These are phyloP conservation scores for Saccharomyces kudriavzevii DNA, from an alignment of 805 yeast genomes.

Conservation along the genomic window DNA sequence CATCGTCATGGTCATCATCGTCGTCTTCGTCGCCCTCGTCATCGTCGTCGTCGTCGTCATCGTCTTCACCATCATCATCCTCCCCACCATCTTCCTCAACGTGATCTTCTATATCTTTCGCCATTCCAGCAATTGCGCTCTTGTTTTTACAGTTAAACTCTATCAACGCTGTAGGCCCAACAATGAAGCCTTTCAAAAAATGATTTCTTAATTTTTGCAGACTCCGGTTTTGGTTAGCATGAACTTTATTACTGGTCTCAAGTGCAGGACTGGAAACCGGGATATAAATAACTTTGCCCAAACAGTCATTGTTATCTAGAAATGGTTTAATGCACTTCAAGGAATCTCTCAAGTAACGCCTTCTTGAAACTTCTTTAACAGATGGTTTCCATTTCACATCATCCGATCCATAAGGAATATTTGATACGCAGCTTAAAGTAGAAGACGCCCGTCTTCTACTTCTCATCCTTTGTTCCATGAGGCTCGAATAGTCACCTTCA, in stretches of 20 bases:
- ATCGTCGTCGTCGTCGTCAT: not conserved
- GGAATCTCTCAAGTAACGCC: conserved; percentile 43
- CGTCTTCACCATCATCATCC: not conserved
- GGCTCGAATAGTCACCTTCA: not conserved
- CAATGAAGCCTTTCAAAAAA: conserved; percentile 20
- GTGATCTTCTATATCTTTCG: not conserved
- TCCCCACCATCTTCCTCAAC: not conserved
- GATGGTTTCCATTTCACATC: conserved; percentile 45
- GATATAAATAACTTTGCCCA: conserved; percentile 38
- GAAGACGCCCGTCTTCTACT: conserved; percentile 16
- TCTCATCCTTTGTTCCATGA: not conserved
- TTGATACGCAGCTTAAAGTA: conserved; percentile 18
- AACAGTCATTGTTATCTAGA: conserved; percentile 46
- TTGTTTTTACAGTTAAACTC: conserved; percentile 8
- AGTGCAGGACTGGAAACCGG: conserved; percentile 17
- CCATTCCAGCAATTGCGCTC: not conserved
- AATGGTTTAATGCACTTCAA: conserved; percentile 51
- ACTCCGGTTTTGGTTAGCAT: conserved; percentile 4
- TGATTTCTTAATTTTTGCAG: conserved; percentile 19
- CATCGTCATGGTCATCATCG: not conserved
- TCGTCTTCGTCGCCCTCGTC: not conserved
- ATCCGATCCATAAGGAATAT: conserved; percentile 17
- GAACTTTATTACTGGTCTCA: conserved; percentile 18
- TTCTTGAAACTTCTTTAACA: conserved; percentile 30
- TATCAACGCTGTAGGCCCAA: conserved; percentile 27